Conservation (phyloP, 768 basidiomycete species). For the Xerocomellus intermedius region DNA sequence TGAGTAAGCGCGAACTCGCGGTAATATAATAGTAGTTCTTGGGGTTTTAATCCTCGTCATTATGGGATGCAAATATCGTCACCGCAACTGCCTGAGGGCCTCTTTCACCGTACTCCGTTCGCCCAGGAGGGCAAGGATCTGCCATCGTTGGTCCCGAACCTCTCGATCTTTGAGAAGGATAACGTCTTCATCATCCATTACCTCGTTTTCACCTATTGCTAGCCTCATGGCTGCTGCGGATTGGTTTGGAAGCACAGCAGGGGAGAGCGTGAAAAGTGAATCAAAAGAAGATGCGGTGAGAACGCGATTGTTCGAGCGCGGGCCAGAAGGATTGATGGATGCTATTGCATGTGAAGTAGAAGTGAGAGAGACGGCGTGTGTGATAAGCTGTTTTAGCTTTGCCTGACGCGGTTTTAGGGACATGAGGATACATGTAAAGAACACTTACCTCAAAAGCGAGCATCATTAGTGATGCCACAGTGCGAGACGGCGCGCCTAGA, state of each 20-base stretch:
- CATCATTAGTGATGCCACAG: conserved; percentile 67
- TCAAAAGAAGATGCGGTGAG: conserved; percentile 73
- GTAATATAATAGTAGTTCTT: neutral
- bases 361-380: conserved; percentile 74
- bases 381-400: conserved; percentile 81
- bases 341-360: conserved; percentile 73
- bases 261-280: conserved; percentile 73
- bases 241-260: conserved; percentile 74
- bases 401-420: conserved; percentile 43
- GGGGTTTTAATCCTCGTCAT: neutral
- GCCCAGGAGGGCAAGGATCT: conserved; percentile 70
- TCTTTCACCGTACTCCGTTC: conserved; percentile 74
- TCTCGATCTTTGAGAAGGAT: conserved; percentile 60
- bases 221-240: conserved; percentile 77
- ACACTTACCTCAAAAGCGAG: conserved; percentile 72
- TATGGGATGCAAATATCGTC: neutral
- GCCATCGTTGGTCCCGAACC: conserved; percentile 70
- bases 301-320: conserved; percentile 40
- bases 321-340: conserved; percentile 62
- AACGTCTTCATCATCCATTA: conserved; percentile 45
- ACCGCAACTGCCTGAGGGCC: conserved; percentile 41
- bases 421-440: neutral
- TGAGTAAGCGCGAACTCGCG: neutral
- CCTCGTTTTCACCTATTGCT: conserved; percentile 52
- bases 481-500: conserved; percentile 55